Evolutionary conservation across 257 asterid species (phyloP).

Genomic region (Solanum dulcamara): DNA sequence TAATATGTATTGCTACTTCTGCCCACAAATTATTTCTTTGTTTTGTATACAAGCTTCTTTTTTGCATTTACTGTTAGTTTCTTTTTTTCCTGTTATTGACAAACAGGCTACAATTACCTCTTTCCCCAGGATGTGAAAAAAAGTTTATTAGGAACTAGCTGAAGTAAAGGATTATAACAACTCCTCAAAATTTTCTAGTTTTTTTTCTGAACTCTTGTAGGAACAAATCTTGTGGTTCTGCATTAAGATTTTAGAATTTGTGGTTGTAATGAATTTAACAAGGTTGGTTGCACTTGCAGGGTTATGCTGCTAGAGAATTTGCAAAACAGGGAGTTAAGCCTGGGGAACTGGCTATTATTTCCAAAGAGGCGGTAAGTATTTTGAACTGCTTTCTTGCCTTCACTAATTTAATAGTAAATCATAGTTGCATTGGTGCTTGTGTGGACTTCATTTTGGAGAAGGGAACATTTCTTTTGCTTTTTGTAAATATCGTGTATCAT

Average conservation of each 20-base stretch:
- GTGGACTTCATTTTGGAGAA: neutral
- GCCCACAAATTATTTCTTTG: neutral
- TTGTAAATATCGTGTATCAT: neutral
- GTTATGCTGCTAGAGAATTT: slow-evolving; percentile 96
- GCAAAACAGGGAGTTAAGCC: slow-evolving; percentile 83
- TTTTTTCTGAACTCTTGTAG: neutral
- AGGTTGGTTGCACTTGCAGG: slow-evolving; percentile 34
- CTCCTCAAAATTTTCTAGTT: no score
- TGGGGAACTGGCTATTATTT: slow-evolving; percentile 80
- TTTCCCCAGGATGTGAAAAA: neutral
- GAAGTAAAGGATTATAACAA: neutral
- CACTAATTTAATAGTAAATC: neutral
- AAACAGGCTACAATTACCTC: neutral
- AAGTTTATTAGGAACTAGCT: neutral
- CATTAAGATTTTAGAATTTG: neutral
- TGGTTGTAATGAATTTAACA: neutral
- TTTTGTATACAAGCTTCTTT: neutral
- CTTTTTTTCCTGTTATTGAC: neutral
- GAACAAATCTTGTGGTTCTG: neutral
- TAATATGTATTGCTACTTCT: neutral
- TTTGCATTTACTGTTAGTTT: neutral
- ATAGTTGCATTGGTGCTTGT: neutral
- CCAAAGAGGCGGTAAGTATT: slow-evolving; percentile 83
- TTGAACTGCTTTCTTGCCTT: neutral
- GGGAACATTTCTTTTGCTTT: neutral